phyloP scores from a whole-genome alignment of 1,284 basidiomycete genomes.

The Trametes versicolor region DNA sequence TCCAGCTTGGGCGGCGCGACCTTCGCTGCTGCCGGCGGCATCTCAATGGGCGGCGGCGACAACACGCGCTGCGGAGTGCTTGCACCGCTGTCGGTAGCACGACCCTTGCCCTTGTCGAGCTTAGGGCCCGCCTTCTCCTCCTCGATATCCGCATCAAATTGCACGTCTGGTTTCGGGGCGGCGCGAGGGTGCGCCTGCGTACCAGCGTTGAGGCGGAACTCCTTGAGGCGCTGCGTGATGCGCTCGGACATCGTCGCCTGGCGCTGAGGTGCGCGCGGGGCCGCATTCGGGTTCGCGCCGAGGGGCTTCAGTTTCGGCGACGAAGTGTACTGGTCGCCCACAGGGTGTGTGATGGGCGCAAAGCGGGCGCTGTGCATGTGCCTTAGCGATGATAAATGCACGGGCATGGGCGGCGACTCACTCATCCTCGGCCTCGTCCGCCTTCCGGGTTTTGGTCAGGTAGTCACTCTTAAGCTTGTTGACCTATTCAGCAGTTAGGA shows the following conservation, averaged over 20 bases:
- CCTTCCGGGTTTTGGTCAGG: constrained; percentile 78
- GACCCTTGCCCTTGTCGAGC: constrained; percentile 84
- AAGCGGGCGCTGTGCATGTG: constrained; percentile 71
- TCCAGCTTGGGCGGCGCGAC: constrained; percentile 42
- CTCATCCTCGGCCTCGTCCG: constrained; percentile 94
- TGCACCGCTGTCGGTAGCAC: constrained; percentile 56
- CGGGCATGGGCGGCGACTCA: constrained; percentile 44
- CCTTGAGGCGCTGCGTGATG: constrained; percentile 76
- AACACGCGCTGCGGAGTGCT: constrained; percentile 49
- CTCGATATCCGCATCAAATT: constrained; percentile 51
- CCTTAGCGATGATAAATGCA: constrained; percentile 1
- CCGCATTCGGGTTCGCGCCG: constrained; percentile 54
- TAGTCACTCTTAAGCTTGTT: constrained; percentile 80
- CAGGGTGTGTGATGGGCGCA: constrained; percentile 69
- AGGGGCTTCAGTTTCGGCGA: constrained; percentile 73
- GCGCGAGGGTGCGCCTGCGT: constrained; percentile 31
- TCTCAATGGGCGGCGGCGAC: constrained; percentile 72
- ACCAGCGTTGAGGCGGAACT: constrained; percentile 66
- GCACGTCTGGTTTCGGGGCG: constrained; percentile 42
- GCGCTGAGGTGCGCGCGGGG: constrained; percentile 56
- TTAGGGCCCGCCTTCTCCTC: constrained; percentile 52
- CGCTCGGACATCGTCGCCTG: constrained; percentile 81
- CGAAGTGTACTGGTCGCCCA: constrained; percentile 75
- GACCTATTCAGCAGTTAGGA: constrained; percentile 48
- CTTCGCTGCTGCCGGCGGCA: constrained; percentile 56